Evolutionary conservation across 2,329 filamentous ascomycete species (phyloP).

Genomic region (Passalora sequoiae): DNA sequence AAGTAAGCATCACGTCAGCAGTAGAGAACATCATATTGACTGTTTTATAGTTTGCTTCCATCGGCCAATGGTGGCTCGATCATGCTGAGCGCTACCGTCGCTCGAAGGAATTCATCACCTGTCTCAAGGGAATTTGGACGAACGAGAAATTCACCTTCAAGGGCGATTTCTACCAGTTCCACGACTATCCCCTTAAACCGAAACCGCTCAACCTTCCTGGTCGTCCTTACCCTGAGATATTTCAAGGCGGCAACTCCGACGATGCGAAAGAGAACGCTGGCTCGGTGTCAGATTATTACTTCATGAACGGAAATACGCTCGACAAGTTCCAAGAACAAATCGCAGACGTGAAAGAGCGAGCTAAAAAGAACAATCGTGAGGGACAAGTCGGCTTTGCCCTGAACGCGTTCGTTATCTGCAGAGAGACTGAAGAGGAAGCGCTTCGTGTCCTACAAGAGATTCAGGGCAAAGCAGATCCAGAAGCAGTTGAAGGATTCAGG

Average conservation of each 20-base stretch:
- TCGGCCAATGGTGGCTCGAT: slow-evolving; percentile 53
- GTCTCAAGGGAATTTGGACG: slow-evolving; percentile 50
- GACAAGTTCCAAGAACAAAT: slow-evolving; percentile 51
- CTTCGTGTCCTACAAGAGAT: slow-evolving; percentile 48
- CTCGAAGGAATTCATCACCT: slow-evolving; percentile 49
- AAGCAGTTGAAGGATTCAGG: slow-evolving; percentile 48
- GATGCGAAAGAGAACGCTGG: slow-evolving; percentile 49
- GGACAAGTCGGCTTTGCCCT: slow-evolving; percentile 47
- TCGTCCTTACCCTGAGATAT: slow-evolving; percentile 49
- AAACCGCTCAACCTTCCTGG: slow-evolving; percentile 45
- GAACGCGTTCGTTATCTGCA: slow-evolving; percentile 48
- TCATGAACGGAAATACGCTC: slow-evolving; percentile 54
- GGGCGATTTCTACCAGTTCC: slow-evolving; percentile 52
- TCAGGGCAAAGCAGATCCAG: slow-evolving; percentile 49
- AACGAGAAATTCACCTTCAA: slow-evolving; percentile 46
- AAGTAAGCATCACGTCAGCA: too few relatives aligned
- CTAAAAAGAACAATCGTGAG: slow-evolving; percentile 42
- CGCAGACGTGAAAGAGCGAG: slow-evolving; percentile 45
- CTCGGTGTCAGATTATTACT: slow-evolving; percentile 48
- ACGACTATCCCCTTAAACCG: slow-evolving; percentile 47
- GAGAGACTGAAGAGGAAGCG: slow-evolving; percentile 49
- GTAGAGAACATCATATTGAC: too few relatives aligned
- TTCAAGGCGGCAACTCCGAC: slow-evolving; percentile 50
- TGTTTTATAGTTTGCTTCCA: slow-evolving; percentile 41
- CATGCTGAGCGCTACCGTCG: slow-evolving; percentile 50